Evolutionary conservation across 345 rosid species (phyloP).

Genomic region (Raphanus raphanistrum): DNA sequence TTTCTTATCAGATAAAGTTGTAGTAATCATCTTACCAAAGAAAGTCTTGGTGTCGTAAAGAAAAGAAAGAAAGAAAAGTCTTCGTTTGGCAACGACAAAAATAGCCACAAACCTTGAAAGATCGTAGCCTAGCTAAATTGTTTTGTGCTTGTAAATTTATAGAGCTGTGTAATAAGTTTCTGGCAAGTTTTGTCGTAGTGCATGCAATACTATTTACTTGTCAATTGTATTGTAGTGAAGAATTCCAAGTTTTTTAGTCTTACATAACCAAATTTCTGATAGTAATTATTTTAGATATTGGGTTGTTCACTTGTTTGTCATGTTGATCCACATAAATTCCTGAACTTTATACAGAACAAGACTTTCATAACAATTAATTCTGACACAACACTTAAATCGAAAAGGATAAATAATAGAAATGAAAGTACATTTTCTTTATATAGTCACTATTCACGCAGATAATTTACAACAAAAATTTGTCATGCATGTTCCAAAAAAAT

Average conservation of each 20-base stretch:
- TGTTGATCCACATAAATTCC: neutral
- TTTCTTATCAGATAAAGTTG: constrained; percentile 8
- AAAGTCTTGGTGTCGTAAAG: neutral
- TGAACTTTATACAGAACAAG: neutral
- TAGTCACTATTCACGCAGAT: neutral
- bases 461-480: neutral
- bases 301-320: neutral
- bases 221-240: constrained; percentile 1
- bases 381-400: neutral
- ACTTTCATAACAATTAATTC: neutral
- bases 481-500: neutral
- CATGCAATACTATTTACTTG: neutral
- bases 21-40: neutral
- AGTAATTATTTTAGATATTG: neutral
- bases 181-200: neutral
- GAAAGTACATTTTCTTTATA: neutral
- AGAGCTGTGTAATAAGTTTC: neutral
- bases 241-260: neutral
- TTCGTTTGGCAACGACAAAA: constrained; percentile 1
- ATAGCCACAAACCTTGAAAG: neutral
- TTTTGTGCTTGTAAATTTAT: neutral
- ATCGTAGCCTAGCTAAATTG: constrained; percentile 11
- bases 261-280: neutral
- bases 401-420: neutral
- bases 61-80: neutral